Evolutionary conservation across 148 eudicot species (phyloP), one percentile per base, ranked within the genome.

Genomic region (Rhododendron vialii): DNA sequence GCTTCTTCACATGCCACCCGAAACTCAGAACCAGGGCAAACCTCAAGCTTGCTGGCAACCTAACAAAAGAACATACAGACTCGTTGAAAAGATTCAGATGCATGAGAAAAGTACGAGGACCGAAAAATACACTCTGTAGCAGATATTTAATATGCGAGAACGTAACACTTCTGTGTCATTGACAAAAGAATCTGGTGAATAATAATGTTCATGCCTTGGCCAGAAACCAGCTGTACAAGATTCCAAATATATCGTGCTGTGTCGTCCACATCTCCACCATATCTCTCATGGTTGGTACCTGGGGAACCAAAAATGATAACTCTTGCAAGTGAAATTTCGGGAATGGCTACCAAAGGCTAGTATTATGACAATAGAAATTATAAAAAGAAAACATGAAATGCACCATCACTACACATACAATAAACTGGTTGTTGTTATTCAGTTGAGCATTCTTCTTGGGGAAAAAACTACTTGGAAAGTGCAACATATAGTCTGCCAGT

Each of bases 1-100:
- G 99, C 98, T 93, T 97, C 98, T 90, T 95, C 99, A 91, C 85
- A 97, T 87, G 93, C 99, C 87, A 95, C 95, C 80, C 96, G 99
- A 88, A 97, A 97, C 93, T 95, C 99, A 48, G 93, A 91, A 82
- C 99, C 99, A 87, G 99, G 99, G 36, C 93, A 90, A 89, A 97
- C 99, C 85, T 97, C 99, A 82, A 97, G 99, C 90, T 91, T 88
- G 86, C 86, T 93, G 86, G 98, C 98, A 92, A 97, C 93, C 99
- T 97, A 45, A 80, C 41, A 51, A 18, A 51, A 36, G 22, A 73
- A 30, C 17, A 33, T 17, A 30, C 14, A 33, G 2, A 75, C 7
- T 15, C 22, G 17, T 1, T 75, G 4, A 36, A 75, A 36, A 2
- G 43, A 35, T 36, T 33, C 18, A 2, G 78, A 36, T 36, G 78